Conservation (phyloP, 2,329 filamentous ascomycete species). For the Stylonectria norvegica region DNA sequence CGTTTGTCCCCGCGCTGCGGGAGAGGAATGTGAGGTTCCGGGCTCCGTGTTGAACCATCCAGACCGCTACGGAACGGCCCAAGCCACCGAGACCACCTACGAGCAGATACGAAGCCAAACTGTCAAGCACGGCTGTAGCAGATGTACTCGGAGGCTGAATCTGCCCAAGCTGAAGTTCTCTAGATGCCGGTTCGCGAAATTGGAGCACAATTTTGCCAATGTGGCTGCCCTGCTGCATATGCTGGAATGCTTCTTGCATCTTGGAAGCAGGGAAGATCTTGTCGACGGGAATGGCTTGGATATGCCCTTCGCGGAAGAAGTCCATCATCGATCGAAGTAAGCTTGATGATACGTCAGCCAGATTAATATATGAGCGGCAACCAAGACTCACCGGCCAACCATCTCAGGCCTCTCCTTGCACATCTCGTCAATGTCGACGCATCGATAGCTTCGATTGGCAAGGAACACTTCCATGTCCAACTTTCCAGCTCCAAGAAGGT, state of each 20-base stretch:
- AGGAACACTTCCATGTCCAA: constrained; percentile 45
- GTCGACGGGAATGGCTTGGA: constrained; percentile 20
- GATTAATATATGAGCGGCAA: no score
- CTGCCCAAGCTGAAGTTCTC: no score
- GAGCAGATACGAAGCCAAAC: constrained; percentile 26
- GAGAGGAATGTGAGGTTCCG: constrained; percentile 19
- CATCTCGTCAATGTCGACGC: background rate
- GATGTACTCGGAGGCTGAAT: no score
- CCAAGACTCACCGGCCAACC: no score
- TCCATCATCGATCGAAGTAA: no score
- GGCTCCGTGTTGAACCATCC: constrained; percentile 25
- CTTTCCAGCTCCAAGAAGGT: constrained; percentile 32
- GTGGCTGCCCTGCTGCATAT: constrained; percentile 42
- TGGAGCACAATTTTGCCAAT: constrained; percentile 40
- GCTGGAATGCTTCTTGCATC: constrained; percentile 38
- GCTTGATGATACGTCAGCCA: no score
- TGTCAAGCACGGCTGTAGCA: constrained; percentile 10
- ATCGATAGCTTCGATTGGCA: constrained; percentile 24
- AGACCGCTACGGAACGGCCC: constrained; percentile 21
- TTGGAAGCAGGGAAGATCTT: constrained; percentile 26
- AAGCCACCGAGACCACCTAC: constrained; percentile 23
- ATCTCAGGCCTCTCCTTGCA: background rate
- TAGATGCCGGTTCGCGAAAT: no score
- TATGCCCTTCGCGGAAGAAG: no score
- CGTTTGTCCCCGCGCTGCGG: constrained; percentile 4